Percentiles rank a stretch among this genome's conserved stretches.
phyloP scores from a whole-genome alignment of 1,284 basidiomycete genomes.

The Cronartium quercuum region DNA sequence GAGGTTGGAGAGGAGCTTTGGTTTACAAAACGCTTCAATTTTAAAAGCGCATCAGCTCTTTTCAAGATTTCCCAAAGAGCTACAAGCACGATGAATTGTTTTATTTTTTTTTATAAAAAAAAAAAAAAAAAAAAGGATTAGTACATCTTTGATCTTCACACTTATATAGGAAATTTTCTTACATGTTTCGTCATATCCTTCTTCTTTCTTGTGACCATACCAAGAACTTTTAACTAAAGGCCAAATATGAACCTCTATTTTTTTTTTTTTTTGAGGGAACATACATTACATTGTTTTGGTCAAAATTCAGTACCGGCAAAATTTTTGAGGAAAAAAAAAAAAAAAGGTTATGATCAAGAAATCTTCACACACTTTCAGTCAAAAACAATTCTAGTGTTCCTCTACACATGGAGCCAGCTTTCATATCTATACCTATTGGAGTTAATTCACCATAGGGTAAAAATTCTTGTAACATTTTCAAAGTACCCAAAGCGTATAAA shows the following conservation, averaged over 20 bases:
- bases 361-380: neutral
- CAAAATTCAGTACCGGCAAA: no score
- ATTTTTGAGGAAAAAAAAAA: neutral
- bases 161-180: no score
- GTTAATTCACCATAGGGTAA: neutral
- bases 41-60: no score
- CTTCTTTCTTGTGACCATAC: neutral
- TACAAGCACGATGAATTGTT: no score
- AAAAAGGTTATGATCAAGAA: neutral
- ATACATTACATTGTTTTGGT: no score
- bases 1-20: no score
- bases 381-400: neutral
- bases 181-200: neutral
- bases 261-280: no score
- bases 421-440: neutral
- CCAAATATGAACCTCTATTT: neutral
- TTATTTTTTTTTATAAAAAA: no score
- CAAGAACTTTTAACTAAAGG: neutral
- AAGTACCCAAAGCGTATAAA: neutral
- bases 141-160: no score
- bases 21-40: no score
- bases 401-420: neutral
- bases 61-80: no score
- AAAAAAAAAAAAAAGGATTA: no score
- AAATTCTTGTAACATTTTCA: neutral